Conservation (phyloP, 108 stramenopile species). For the Fistulifera pelliculosa region DNA sequence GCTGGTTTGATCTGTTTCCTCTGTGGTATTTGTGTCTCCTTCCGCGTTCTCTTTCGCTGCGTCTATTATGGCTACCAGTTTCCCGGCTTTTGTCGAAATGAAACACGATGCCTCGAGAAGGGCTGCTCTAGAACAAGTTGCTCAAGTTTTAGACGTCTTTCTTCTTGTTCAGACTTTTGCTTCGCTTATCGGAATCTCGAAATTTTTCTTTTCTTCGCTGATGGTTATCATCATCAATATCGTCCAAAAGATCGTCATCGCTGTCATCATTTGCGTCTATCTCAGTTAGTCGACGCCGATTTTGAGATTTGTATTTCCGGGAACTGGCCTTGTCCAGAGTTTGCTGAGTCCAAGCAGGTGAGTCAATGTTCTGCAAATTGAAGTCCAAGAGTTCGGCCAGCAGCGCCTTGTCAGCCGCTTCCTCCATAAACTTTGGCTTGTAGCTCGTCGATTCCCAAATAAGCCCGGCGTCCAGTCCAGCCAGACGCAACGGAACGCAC, state of each 20-base stretch:
- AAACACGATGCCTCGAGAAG: background rate
- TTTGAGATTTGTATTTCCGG: background rate
- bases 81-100: constrained; percentile 3
- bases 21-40: constrained; percentile 18
- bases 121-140: background rate
- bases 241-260: constrained; percentile 19
- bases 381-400: constrained; percentile 1
- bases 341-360: background rate
- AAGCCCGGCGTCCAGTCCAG: constrained; percentile 46
- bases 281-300: constrained; percentile 14
- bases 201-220: background rate
- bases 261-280: constrained; percentile 12
- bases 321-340: background rate
- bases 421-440: background rate
- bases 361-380: background rate
- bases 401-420: background rate
- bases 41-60: constrained; percentile 10
- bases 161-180: too few species aligned
- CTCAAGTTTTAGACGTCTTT: too few species aligned
- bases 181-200: background rate
- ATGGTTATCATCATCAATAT: constrained; percentile 20
- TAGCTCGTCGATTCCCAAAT: constrained; percentile 26
- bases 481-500: constrained; percentile 51
- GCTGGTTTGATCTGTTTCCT: constrained; percentile 7
- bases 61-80: constrained; percentile 1